Evolutionary conservation across 192 early-diverging fungal species (phyloP), one percentile per base, ranked within the genome.

Genomic region (Diversispora epigaea): DNA sequence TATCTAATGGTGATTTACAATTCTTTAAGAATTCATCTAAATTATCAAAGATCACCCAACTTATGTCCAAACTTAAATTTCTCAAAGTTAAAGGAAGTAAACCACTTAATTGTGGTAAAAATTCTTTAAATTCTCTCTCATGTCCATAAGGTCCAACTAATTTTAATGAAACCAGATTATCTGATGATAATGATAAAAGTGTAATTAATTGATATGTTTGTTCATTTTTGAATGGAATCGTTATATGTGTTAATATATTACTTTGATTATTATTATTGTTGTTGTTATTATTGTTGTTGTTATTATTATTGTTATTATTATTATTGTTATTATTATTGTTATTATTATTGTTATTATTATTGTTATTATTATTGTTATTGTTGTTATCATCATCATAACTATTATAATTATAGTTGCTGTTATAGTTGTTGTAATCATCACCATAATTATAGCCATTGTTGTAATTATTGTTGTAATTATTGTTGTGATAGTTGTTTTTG

Each of bases 141-240:
- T 68, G 46, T 14, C 66, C 66, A 39, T 49, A 68, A 50, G 46
- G 46, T 0, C 66, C 66, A 47, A 68, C 25, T 25, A 68, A 39
- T 52, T 68, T 68, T n/a, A 68, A 45, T 32, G 32, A 49, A 32
- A n/a, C 17, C 17, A 68, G 25, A 47, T 47, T 10, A 19, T 9
- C 49, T 0, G n/a, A 68, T 6, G 8, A 12, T n/a, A n/a, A n/a
- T 12, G 44, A 22, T 52, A 68, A 68, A 50, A 68, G 22, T 15
- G 3, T 14, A 5, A 46, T 47, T 25, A 68, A 19, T 22, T 50
- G 21, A 4, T n/a, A 11, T 19, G 7, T 52, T 50, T 68, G 66
- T 22, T 15, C 43, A 52, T 46, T 68, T 14, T 22, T 46, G 17
- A 50, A 68, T 10, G 66, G 66, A 50, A 68, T 68, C 15, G 19